Evolutionary conservation across 2,329 filamentous ascomycete genomes (phyloP).

Genomic region (Knoxdaviesia capensis): DNA sequence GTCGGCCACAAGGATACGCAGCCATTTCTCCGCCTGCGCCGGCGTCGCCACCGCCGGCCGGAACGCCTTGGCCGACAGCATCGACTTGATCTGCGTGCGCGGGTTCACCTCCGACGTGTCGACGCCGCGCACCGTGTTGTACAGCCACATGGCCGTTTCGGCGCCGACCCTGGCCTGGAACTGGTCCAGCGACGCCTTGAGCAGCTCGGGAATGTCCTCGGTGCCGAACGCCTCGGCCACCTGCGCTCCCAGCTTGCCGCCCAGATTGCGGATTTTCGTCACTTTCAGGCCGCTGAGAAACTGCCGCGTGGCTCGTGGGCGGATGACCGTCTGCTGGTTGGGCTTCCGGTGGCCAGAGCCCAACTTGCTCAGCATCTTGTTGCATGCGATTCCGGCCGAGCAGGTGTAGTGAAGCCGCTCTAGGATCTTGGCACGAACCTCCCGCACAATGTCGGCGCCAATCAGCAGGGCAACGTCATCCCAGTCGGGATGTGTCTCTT

Average conservation of each 20-base stretch:
- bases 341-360: conserved; percentile 86
- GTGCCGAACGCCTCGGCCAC: conserved; percentile 65
- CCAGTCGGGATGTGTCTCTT: conserved; percentile 77
- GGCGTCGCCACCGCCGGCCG: conserved; percentile 58
- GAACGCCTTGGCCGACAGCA: conserved; percentile 94
- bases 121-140: conserved; percentile 66
- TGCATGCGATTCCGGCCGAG: conserved; percentile 70
- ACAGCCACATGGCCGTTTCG: conserved; percentile 70
- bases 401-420: conserved; percentile 69
- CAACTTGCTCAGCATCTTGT: conserved; percentile 91
- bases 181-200: conserved; percentile 52
- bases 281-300: conserved; percentile 80
- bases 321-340: conserved; percentile 83
- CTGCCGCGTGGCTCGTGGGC: conserved; percentile 58
- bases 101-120: conserved; percentile 79
- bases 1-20: conserved; percentile 79
- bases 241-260: conserved; percentile 82
- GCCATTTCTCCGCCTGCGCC: conserved; percentile 67
- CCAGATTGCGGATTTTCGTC: conserved; percentile 86
- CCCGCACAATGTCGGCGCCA: conserved; percentile 72
- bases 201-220: conserved; percentile 56
- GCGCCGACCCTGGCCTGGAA: conserved; percentile 62
- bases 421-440: conserved; percentile 48
- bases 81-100: conserved; percentile 85
- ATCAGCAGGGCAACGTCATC: conserved; percentile 79